phyloP scores from a whole-genome alignment of 768 basidiomycete species.

The Melanogaster broomeanus region DNA sequence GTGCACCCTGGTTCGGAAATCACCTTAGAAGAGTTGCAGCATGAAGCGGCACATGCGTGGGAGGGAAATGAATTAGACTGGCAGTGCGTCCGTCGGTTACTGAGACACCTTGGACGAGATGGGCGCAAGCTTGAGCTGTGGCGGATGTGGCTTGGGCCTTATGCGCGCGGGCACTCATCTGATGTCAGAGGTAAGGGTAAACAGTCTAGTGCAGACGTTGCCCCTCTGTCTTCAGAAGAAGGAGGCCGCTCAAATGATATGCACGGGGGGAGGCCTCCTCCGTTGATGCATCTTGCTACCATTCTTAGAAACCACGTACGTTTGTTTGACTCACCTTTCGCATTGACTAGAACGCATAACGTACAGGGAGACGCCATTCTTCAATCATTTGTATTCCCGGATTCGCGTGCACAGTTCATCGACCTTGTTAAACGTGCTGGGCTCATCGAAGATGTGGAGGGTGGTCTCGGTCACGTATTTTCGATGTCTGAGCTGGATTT shows the following conservation, averaged over 20 bases:
- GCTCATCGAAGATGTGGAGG: conserved; percentile 35
- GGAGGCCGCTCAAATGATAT: conserved; percentile 9
- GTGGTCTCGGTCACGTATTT: conserved; percentile 24
- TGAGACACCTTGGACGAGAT: conserved; percentile 59
- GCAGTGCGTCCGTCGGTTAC: conserved; percentile 52
- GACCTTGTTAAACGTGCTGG: conserved; percentile 51
- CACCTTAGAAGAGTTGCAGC: conserved; percentile 12
- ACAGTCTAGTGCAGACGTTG: conserved; percentile 45
- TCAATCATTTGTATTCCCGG: conserved; percentile 67
- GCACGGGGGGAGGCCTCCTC: conserved; percentile 19
- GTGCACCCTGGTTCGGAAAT: conserved; percentile 27
- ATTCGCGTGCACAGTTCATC: conserved; percentile 71
- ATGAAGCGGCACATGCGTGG: conserved; percentile 50
- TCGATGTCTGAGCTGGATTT: conserved; percentile 55
- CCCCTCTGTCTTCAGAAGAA: conserved; percentile 4
- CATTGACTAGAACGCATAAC: conserved; percentile 9
- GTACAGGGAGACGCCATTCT: conserved; percentile 58
- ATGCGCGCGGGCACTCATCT: conserved; percentile 14
- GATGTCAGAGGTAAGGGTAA: conserved; percentile 40
- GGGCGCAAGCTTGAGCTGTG: conserved; percentile 78
- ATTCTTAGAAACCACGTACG: conserved; percentile 65
- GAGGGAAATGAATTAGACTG: conserved; percentile 59
- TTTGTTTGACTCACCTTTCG: conserved; percentile 10
- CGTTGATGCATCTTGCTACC: conserved; percentile 45
- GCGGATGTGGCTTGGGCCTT: conserved; percentile 64